Evolutionary conservation across 768 basidiomycete genomes (phyloP).

Genomic region (Rossbeevera mucosa): DNA sequence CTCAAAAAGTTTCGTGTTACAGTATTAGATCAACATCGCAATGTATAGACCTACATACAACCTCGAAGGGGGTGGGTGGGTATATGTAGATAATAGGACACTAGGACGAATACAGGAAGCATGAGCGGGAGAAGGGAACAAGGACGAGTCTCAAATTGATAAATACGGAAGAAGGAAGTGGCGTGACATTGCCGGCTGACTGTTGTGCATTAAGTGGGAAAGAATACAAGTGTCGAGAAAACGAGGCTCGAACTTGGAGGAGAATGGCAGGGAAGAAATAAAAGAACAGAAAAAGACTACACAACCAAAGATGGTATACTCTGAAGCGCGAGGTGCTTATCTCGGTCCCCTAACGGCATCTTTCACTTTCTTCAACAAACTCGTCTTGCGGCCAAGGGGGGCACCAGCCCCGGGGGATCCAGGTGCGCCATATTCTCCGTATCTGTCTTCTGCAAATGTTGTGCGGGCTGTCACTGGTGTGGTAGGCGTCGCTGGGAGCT

Average conservation of each 20-base stretch:
- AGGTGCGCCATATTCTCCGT: slow-evolving; percentile 49
- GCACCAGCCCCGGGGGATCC: slow-evolving; percentile 35
- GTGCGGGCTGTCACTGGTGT: slow-evolving; percentile 23
- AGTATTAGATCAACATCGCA: slow-evolving; percentile 28
- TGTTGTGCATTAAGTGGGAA: background rate
- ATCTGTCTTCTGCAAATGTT: slow-evolving; percentile 27
- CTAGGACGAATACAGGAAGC: slow-evolving; percentile 31
- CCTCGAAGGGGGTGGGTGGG: slow-evolving; percentile 21
- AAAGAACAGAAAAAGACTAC: background rate
- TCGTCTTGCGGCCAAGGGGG: slow-evolving; percentile 66
- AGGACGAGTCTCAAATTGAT: slow-evolving; percentile 9
- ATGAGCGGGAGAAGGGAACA: background rate
- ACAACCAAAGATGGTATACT: slow-evolving; percentile 6
- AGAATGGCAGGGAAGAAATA: slow-evolving; percentile 4
- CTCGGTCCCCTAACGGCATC: slow-evolving; percentile 60
- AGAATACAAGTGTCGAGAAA: background rate
- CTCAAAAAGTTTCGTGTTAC: slow-evolving; percentile 16
- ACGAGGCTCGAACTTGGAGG: slow-evolving; percentile 3
- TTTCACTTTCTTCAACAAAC: slow-evolving; percentile 76
- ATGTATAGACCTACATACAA: slow-evolving; percentile 33
- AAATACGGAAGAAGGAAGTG: background rate
- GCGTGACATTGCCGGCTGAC: slow-evolving; percentile 3
- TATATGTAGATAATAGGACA: slow-evolving; percentile 33
- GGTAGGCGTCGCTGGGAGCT: slow-evolving; percentile 41
- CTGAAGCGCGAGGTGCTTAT: slow-evolving; percentile 15